phyloP scores from a whole-genome alignment of 2,329 filamentous ascomycete genomes.

The Ophiostoma himal-ulmi region DNA sequence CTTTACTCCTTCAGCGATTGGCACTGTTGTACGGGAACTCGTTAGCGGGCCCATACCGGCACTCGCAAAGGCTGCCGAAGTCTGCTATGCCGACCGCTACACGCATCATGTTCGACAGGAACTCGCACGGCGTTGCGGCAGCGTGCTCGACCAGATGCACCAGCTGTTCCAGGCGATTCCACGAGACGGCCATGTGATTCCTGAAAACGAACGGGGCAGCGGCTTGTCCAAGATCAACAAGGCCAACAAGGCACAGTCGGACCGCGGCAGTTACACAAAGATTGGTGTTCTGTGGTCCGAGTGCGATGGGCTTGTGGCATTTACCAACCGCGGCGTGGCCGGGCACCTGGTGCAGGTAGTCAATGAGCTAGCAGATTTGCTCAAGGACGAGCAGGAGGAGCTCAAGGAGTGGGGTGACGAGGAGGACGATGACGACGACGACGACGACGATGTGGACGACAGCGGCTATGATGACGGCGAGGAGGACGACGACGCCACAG shows the following conservation, averaged over 20 bases:
- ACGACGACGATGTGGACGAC: conserved; percentile 42
- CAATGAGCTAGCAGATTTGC: conserved; percentile 64
- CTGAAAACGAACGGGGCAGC: conserved; percentile 37
- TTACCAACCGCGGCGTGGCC: conserved; percentile 62
- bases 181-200: conserved; percentile 49
- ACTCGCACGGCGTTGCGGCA: conserved; percentile 52
- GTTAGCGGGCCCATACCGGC: conserved; percentile 66
- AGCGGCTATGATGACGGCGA: conserved; percentile 33
- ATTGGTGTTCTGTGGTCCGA: conserved; percentile 79
- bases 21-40: conserved; percentile 65
- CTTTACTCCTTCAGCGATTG: conserved; percentile 72
- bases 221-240: conserved; percentile 34
- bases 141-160: conserved; percentile 57
- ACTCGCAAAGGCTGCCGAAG: conserved; percentile 63
- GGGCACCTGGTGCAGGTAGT: conserved; percentile 66
- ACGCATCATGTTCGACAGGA: conserved; percentile 48
- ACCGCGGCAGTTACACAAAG: conserved; percentile 52
- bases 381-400: conserved; percentile 80
- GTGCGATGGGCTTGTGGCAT: conserved; percentile 64
- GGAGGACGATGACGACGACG: conserved; percentile 51
- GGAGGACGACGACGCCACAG: conserved; percentile 21
- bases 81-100: conserved; percentile 57
- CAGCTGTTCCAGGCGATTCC: conserved; percentile 57
- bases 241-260: conserved; percentile 24
- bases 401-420: conserved; percentile 81